Evolutionary conservation across 1,284 basidiomycete species (phyloP).

Genomic region (Cystobasidium sp.): DNA sequence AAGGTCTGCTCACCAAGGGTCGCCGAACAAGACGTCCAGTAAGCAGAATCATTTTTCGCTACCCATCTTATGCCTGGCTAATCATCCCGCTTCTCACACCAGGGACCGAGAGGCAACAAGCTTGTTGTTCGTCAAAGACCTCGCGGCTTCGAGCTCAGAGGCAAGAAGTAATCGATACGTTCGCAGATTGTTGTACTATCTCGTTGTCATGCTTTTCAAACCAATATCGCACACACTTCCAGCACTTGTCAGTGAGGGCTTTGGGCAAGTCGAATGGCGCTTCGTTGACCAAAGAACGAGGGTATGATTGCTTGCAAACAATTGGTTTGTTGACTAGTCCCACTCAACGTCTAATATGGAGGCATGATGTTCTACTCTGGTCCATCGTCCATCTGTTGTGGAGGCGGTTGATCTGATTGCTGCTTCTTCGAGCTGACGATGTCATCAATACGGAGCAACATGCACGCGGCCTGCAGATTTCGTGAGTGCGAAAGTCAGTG

Average conservation of each 20-base stretch:
- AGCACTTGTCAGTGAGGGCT: no score
- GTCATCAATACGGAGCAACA: slow-evolving; percentile 92
- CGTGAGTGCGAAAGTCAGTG: not conserved
- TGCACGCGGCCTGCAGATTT: slow-evolving; percentile 71
- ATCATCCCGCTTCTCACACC: not conserved
- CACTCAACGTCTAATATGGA: not conserved
- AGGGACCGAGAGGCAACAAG: slow-evolving; percentile 77
- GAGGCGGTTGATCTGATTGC: slow-evolving; percentile 37
- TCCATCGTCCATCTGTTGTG: slow-evolving; percentile 32
- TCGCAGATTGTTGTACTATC: slow-evolving; percentile 2
- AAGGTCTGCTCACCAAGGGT: slow-evolving; percentile 90
- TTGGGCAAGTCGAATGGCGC: not conserved
- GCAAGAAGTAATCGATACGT: slow-evolving; percentile 31
- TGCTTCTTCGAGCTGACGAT: slow-evolving; percentile 64
- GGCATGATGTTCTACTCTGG: slow-evolving; percentile 28
- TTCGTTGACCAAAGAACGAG: slow-evolving; percentile 1
- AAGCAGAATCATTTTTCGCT: slow-evolving; percentile 60
- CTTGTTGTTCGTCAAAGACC: slow-evolving; percentile 88
- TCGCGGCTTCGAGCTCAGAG: slow-evolving; percentile 73
- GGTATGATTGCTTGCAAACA: slow-evolving; percentile 16
- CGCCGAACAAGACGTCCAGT: slow-evolving; percentile 89
- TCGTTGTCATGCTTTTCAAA: no score
- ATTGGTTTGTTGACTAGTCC: not conserved
- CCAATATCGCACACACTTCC: no score
- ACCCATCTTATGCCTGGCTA: not conserved